Conservation (phyloP, 169 alveolate genomes). For the Amoebophrya sp. region DNA sequence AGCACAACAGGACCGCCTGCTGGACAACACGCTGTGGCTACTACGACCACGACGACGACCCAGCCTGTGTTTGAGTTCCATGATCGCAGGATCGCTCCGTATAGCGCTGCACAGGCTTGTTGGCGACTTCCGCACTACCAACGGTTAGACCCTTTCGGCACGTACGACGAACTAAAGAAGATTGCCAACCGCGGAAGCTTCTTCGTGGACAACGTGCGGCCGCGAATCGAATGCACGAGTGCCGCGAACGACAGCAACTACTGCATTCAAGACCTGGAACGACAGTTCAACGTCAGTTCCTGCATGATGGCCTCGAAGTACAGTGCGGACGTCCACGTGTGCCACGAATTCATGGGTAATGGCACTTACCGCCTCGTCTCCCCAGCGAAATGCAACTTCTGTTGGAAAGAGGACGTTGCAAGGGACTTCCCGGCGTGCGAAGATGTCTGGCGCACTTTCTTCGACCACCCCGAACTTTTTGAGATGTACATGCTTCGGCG, state of each 20-base stretch:
- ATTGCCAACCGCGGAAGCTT: background rate
- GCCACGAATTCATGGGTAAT: background rate
- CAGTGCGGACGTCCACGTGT: background rate
- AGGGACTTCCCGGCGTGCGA: background rate
- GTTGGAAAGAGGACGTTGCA: background rate
- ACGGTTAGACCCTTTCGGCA: background rate
- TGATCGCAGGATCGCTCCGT: too few species aligned
- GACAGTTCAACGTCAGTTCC: background rate
- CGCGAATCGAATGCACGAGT: background rate
- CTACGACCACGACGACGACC: too few species aligned
- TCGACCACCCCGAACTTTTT: background rate
- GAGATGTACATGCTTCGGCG: background rate
- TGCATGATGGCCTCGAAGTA: background rate
- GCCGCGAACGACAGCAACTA: background rate
- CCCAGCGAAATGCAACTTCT: background rate
- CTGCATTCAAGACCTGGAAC: background rate
- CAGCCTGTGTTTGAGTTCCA: too few species aligned
- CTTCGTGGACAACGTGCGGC: background rate
- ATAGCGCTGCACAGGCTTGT: too few species aligned
- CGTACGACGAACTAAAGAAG: background rate
- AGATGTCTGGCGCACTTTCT: background rate
- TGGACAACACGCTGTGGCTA: too few species aligned
- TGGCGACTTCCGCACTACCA: background rate
- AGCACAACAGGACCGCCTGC: too few species aligned
- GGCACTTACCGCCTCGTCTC: background rate